A percentile compares a stretch with the other conserved stretches of the same genome.
phyloP scores from a whole-genome alignment of 2,329 filamentous ascomycete species.

The Neopestalotiopsis sp. region DNA sequence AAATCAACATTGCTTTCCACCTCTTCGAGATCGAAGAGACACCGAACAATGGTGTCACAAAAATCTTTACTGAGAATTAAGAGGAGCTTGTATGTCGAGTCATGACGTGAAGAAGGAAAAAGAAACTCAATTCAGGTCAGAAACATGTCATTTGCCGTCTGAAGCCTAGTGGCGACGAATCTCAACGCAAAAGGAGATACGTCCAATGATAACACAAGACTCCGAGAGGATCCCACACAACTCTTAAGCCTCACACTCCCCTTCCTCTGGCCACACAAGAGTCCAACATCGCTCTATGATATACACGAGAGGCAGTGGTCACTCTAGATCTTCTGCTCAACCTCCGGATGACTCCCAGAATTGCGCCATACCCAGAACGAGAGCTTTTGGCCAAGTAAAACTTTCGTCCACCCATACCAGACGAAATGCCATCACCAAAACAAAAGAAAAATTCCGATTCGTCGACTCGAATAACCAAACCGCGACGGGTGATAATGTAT shows the following conservation, averaged over 20 bases:
- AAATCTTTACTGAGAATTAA: no score
- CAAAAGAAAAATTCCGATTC: neutral
- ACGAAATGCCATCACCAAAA: neutral
- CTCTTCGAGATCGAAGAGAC: no score
- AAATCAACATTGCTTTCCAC: no score
- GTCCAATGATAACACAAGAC: neutral
- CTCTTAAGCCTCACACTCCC: neutral
- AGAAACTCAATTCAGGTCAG: neutral
- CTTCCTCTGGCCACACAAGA: neutral
- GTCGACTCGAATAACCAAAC: neutral
- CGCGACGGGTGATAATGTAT: neutral
- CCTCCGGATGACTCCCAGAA: neutral
- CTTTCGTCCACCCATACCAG: neutral
- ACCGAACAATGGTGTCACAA: no score
- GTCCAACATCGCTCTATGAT: constrained; percentile 9
- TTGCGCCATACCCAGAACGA: neutral
- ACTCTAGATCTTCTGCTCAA: neutral
- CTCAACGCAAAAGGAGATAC: neutral
- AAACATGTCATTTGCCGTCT: neutral
- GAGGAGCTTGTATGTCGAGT: no score
- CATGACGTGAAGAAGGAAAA: neutral
- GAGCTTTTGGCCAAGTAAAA: neutral
- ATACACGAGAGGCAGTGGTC: constrained; percentile 7
- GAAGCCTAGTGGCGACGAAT: neutral
- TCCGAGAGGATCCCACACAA: no score